Base-by-base conservation (phyloP, 2,329 filamentous ascomycete species). In the Capronia coronata region DNA sequence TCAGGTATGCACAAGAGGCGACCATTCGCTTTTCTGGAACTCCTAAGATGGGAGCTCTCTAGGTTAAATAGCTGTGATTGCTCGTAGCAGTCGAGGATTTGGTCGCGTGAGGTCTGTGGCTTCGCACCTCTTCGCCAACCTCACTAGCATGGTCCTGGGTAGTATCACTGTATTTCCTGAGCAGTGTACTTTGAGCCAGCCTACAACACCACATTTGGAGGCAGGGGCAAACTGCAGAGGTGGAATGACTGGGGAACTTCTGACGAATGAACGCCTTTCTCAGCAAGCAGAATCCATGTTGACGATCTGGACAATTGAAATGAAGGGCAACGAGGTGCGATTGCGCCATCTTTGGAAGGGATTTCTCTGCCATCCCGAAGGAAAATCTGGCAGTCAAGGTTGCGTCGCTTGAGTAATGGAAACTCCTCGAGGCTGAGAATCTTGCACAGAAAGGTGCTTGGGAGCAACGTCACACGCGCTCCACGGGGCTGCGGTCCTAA, bases 281-380 rank as follows among this genome's bases (percentile, higher is more conserved):
- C n/a, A n/a, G 38, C 3, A 5, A 43, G 40, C 16, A 19, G 46
- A 25, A 6, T 32, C 6, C n/a, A 21, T 10, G 19, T 6, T 41
- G 22, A 14, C 38, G 40, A 25, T 16, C 8, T 11, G 7, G 21
- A 37, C 8, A 22, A 30, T 29, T 29, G 25, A 19, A 14, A 5
- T 43, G 5, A 10, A 23, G 18, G 16, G 25, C 18, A 9, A 35
- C 38, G 25, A 25, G n/a, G 19, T 25, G 16, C 21, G 38, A 51
- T 54, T 37, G 48, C 52, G 48, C 52, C 44, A 54, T 54, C 30
- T 40, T 48, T 42, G 40, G 52, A 45, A 32, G 13, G 46, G 45
- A 54, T 51, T 53, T 44, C 35, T 45, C 23, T 44, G 23, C n/a
- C 37, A 18, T 37, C 13, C 14, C 21, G 11, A 8, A 37, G 4